These are phyloP conservation scores for Talaromyces sp. DNA, from an alignment of 2,329 filamentous ascomycete genomes.

Conservation along the genomic window DNA sequence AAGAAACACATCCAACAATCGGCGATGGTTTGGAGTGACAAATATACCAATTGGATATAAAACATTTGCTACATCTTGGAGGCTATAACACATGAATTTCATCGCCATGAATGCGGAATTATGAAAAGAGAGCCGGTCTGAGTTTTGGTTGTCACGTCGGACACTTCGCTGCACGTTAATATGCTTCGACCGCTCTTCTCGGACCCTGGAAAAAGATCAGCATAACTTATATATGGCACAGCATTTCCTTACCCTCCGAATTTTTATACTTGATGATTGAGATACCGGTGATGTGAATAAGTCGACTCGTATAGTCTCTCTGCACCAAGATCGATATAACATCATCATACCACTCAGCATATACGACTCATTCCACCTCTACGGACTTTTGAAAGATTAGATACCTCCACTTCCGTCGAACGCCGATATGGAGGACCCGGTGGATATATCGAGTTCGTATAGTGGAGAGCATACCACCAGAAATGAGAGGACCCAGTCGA, in stretches of 20 bases:
- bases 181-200: background rate
- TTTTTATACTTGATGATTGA: background rate
- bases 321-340: background rate
- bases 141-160: conserved; percentile 5
- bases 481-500: conserved; percentile 23
- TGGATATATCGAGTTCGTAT: conserved; percentile 11
- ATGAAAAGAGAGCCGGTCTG: conserved; percentile 7
- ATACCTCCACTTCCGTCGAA: background rate
- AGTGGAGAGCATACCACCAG: conserved; percentile 17
- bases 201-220: background rate
- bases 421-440: conserved; percentile 9
- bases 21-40: background rate
- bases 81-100: background rate
- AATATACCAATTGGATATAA: background rate
- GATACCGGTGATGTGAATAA: background rate
- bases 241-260: background rate
- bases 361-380: background rate
- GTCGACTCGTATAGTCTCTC: background rate
- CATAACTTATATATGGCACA: background rate
- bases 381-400: background rate
- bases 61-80: background rate
- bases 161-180: background rate
- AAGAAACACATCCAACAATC: background rate
- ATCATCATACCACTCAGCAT: background rate
- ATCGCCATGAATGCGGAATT: conserved; percentile 5